Evolutionary conservation across 2,329 filamentous ascomycete genomes (phyloP).

Genomic region (Paecilomyces sp.): DNA sequence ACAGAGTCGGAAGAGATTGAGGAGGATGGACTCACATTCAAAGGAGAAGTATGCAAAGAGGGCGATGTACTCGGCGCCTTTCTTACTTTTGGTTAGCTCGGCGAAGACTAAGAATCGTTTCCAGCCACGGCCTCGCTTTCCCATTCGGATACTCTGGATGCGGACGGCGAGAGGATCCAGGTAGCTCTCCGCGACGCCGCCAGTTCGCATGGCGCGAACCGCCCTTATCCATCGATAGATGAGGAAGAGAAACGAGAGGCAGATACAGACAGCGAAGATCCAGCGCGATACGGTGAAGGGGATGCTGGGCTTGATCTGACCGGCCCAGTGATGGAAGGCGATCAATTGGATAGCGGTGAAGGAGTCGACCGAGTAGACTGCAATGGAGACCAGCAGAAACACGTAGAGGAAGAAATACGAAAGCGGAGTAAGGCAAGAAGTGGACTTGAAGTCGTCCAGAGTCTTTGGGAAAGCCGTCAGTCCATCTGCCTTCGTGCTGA

Average conservation of each 20-base stretch:
- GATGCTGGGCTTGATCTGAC: constrained; percentile 71
- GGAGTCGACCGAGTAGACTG: constrained; percentile 82
- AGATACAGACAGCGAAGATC: constrained; percentile 91
- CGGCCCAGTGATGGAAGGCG: constrained; percentile 82
- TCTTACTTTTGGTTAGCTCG: constrained; percentile 82
- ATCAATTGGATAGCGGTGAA: constrained; percentile 91
- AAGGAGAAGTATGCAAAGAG: constrained; percentile 85
- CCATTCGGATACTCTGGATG: constrained; percentile 73
- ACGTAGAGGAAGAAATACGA: constrained; percentile 83
- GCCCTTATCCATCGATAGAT: constrained; percentile 74
- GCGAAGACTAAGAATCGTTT: constrained; percentile 88
- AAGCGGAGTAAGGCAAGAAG: constrained; percentile 66
- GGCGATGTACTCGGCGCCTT: constrained; percentile 83
- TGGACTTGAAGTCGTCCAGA: constrained; percentile 71
- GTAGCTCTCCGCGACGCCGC: constrained; percentile 85
- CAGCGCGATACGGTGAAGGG: constrained; percentile 76
- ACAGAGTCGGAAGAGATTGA: neutral
- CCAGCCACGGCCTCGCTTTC: constrained; percentile 66
- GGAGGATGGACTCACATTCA: constrained; percentile 40
- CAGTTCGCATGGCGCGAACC: constrained; percentile 70
- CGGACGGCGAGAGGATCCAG: constrained; percentile 80
- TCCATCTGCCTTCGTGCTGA: neutral
- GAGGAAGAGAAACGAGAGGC: constrained; percentile 79
- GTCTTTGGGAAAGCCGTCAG: constrained; percentile 31
- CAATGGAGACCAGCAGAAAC: constrained; percentile 67